Base-by-base conservation (phyloP, 2,329 filamentous ascomycete genomes). In the Magnaporthiopsis incrustans region DNA sequence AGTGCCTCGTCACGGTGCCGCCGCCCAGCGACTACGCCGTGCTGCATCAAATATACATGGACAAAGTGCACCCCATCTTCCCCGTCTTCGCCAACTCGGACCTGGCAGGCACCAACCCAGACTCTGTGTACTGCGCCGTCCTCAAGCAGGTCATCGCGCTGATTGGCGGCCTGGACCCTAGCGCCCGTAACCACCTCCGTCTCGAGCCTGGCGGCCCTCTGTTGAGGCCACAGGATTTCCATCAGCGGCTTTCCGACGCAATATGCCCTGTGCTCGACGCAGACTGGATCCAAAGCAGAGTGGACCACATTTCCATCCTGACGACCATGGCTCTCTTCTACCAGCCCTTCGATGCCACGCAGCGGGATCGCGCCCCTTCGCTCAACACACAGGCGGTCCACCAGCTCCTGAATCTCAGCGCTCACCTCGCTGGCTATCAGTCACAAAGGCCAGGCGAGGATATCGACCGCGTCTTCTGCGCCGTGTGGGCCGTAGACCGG, bases 401-500 rank as follows among this genome's bases (percentile, higher is more conserved):
- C 63, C 82, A 87, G 64, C 78, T 82, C 56, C 81, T 85, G 57
- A 85, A 83, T 0, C 73, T 86, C 0, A 81, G 85, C 1, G 69
- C 86, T 25, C 85, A 88, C 64, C 76, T 87, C 0, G 66, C 78
- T 0, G 74, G 75, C 4, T 73, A 69, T 65, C 67, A 66, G 18
- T 65, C 66, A 0, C 66, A 66, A 76, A 78, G 63, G 72, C 61
- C 76, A 69, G 27, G 74, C 12, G 75, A 79, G 57, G 77, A 79
- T 32, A 73, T 79, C 2, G 79, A 82, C 63, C 79, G 76, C 2
- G 68, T 87, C 2, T 85, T 86, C 59, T 87, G 83, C 68, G 83
- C 81, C 8, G 75, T 86, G 0, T 88, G 84, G 84, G 84, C 84
- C 0, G 71, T 88, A 1, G 86, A 89, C 69, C 78, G 83, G 18